Percentiles rank a stretch among this genome's conserved stretches.
These are phyloP conservation scores for Hypoxylon intermedium DNA, from an alignment of 495 filamentous ascomycete genomes.

Conservation along the genomic window DNA sequence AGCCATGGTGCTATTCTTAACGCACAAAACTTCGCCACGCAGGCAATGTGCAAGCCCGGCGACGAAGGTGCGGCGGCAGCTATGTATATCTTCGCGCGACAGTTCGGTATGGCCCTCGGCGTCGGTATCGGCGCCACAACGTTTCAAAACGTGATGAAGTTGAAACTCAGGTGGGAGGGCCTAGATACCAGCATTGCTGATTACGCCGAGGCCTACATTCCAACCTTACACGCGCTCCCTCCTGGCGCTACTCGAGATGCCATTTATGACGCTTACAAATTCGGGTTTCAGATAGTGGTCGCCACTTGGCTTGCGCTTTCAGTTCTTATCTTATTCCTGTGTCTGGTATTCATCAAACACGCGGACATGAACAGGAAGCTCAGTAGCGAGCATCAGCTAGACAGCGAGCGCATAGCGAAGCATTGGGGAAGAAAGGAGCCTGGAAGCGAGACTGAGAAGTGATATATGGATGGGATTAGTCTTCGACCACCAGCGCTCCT, in stretches of 20 bases:
- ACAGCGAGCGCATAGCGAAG: slow-evolving; percentile 1
- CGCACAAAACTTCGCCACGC: slow-evolving; percentile 58
- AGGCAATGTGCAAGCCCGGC: slow-evolving; percentile 56
- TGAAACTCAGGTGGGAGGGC: slow-evolving; percentile 51
- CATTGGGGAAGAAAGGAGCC: slow-evolving; percentile 3
- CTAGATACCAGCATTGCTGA: slow-evolving; percentile 47
- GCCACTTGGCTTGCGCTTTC: slow-evolving; percentile 29
- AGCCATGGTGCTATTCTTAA: slow-evolving; percentile 63
- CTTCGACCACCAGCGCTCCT: too few relatives aligned
- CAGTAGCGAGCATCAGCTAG: slow-evolving; percentile 28
- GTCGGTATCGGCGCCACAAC: slow-evolving; percentile 68
- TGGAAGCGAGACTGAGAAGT: neutral
- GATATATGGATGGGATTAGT: too few relatives aligned
- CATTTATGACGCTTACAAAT: slow-evolving; percentile 46
- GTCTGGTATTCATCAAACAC: slow-evolving; percentile 24
- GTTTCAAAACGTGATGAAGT: slow-evolving; percentile 64
- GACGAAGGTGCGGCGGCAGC: slow-evolving; percentile 63
- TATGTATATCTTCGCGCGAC: slow-evolving; percentile 66
- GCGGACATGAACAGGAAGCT: slow-evolving; percentile 27
- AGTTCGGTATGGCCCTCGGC: slow-evolving; percentile 68
- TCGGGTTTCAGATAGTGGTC: slow-evolving; percentile 34
- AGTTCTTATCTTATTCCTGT: slow-evolving; percentile 21
- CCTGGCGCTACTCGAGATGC: slow-evolving; percentile 39
- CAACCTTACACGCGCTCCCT: slow-evolving; percentile 47
- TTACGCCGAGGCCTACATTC: slow-evolving; percentile 57